Conservation (phyloP, 225 moss, liverwort and hornwort species). For the Bryum argenteum region DNA sequence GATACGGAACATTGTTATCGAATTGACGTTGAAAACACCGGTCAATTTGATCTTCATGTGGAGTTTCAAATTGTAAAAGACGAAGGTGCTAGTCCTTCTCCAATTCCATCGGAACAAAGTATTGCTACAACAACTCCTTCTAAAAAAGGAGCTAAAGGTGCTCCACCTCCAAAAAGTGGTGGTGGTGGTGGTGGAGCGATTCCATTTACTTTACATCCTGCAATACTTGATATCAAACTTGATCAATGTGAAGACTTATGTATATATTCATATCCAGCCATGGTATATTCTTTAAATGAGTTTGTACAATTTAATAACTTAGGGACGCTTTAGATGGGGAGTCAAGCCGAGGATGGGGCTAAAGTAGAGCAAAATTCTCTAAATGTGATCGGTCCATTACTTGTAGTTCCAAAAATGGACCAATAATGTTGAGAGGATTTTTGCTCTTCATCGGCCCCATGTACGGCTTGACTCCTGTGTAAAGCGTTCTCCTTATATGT, state of each 20-base stretch:
- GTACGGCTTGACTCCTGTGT: too few relatives aligned
- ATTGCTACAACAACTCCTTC: neutral
- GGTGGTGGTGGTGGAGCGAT: neutral
- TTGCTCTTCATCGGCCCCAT: too few relatives aligned
- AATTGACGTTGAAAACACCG: constrained; percentile 66
- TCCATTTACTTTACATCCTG: constrained; percentile 59
- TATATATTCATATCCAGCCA: constrained; percentile 66
- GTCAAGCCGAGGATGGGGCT: too few relatives aligned
- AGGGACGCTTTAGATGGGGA: too few relatives aligned
- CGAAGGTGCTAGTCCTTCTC: constrained; percentile 8
- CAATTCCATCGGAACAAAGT: constrained; percentile 20
- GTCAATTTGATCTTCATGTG: constrained; percentile 79
- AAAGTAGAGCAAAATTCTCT: too few relatives aligned
- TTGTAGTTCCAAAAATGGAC: too few relatives aligned
- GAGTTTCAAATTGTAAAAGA: constrained; percentile 68
- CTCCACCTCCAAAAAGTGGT: neutral
- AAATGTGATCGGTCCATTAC: too few relatives aligned
- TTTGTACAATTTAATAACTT: too few relatives aligned
- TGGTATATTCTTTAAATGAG: constrained; percentile 36
- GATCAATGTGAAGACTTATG: constrained; percentile 52
- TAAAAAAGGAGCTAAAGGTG: constrained; percentile 24
- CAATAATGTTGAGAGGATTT: too few relatives aligned
- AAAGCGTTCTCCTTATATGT: too few relatives aligned
- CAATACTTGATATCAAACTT: constrained; percentile 57
- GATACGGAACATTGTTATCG: constrained; percentile 76